A percentile compares a stretch with the other conserved stretches of the same genome.
These are phyloP conservation scores for Tricladium varicosporioides DNA, from an alignment of 2,329 filamentous ascomycete genomes.

Conservation along the genomic window DNA sequence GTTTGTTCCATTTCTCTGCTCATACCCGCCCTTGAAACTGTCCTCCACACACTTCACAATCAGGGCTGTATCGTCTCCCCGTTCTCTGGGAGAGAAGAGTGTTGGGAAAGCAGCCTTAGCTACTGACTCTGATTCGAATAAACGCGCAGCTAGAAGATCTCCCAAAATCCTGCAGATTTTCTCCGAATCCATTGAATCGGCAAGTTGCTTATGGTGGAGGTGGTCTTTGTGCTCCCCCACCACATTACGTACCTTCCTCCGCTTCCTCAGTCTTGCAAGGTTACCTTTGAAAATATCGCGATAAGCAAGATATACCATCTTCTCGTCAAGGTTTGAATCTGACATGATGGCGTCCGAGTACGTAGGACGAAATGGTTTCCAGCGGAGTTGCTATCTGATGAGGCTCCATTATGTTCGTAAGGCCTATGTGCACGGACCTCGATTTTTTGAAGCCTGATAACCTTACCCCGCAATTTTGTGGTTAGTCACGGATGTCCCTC, in stretches of 20 bases:
- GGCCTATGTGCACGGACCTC: too few species aligned
- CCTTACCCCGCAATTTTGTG: too few species aligned
- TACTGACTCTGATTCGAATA: constrained; percentile 13
- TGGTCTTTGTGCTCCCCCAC: constrained; percentile 16
- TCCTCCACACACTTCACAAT: constrained; percentile 9
- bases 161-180: constrained; percentile 13
- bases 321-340: constrained; percentile 16
- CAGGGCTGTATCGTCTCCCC: constrained; percentile 7
- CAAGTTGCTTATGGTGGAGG: constrained; percentile 11
- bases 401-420: too few species aligned
- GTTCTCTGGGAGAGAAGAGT: constrained; percentile 5
- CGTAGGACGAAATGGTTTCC: too few species aligned
- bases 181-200: constrained; percentile 3
- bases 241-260: constrained; percentile 15
- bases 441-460: too few species aligned
- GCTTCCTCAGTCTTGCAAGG: constrained; percentile 18
- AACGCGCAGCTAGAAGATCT: constrained; percentile 7
- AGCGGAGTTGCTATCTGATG: too few species aligned
- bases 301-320: constrained; percentile 18
- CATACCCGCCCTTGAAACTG: constrained; percentile 1
- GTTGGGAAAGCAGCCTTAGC: constrained; percentile 10
- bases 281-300: constrained; percentile 21
- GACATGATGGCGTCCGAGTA: constrained; percentile 15
- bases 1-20: background rate
- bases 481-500: too few species aligned